A percentile compares a stretch with the other conserved stretches of the same genome.
These are phyloP conservation scores for Pseudogymnoascus destructans DNA, from an alignment of 2,329 filamentous ascomycete genomes.

Conservation along the genomic window DNA sequence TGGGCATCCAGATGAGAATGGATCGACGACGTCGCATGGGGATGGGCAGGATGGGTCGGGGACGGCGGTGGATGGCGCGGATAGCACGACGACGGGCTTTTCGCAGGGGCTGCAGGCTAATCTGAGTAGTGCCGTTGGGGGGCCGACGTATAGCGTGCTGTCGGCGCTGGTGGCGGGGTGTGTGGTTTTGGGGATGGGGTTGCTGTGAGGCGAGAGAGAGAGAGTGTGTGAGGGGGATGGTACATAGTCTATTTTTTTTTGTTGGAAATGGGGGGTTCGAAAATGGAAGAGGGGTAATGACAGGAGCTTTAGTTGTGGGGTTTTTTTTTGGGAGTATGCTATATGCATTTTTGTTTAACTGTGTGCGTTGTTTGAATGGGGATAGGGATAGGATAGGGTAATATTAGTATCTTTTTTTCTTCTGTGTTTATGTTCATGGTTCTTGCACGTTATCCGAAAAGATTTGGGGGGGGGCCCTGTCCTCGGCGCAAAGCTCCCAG, in stretches of 20 bases:
- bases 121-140: background rate
- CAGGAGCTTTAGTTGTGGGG: background rate
- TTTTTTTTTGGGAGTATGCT: background rate
- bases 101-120: background rate
- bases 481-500: slow-evolving; percentile 7
- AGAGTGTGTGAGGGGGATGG: background rate
- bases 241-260: background rate
- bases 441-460: background rate
- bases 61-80: background rate
- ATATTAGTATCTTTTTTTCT: background rate
- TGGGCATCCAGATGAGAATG: slow-evolving; percentile 9
- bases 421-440: background rate
- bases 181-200: background rate
- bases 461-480: too few species aligned
- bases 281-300: background rate
- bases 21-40: background rate
- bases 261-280: background rate
- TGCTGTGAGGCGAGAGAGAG: background rate
- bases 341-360: background rate
- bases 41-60: background rate
- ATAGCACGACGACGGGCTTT: background rate
- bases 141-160: background rate
- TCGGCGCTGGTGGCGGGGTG: background rate
- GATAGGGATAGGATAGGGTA: background rate
- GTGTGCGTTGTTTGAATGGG: background rate